Percentiles rank a stretch among this genome's conserved stretches.
Evolutionary conservation across 2,329 filamentous ascomycete genomes (phyloP).

Genomic region (Paraphoma sp.): DNA sequence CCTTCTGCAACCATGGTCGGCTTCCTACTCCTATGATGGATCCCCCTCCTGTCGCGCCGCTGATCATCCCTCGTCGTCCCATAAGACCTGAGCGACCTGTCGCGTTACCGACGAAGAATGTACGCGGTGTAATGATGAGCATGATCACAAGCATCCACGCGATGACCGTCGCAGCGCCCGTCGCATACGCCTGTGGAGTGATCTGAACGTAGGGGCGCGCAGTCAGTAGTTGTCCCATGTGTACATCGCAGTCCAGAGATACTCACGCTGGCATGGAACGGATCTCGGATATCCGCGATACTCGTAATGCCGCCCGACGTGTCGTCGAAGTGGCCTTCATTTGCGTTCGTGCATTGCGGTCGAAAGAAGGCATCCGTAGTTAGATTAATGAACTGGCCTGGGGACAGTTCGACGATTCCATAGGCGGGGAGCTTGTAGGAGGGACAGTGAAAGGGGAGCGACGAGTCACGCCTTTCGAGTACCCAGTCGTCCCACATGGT

Average conservation of each 20-base stretch:
- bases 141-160: constrained; percentile 93
- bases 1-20: constrained; percentile 87
- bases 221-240: too few relatives aligned
- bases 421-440: constrained; percentile 67
- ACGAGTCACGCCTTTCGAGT: constrained; percentile 21
- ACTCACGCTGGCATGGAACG: constrained; percentile 83
- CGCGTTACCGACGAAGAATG: constrained; percentile 82
- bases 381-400: constrained; percentile 65
- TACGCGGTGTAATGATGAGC: constrained; percentile 92
- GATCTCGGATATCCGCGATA: constrained; percentile 75
- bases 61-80: constrained; percentile 82
- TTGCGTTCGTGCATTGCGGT: constrained; percentile 60
- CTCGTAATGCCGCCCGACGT: constrained; percentile 49
- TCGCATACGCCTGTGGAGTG: constrained; percentile 90
- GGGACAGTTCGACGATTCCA: constrained; percentile 62
- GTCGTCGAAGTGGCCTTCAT: constrained; percentile 47
- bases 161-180: constrained; percentile 88
- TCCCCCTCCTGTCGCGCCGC: constrained; percentile 67
- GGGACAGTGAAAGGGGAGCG: constrained; percentile 58
- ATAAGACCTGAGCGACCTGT: constrained; percentile 73
- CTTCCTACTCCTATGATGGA: constrained; percentile 85
- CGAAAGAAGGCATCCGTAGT: constrained; percentile 66
- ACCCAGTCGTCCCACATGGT: constrained; percentile 35
- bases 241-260: too few relatives aligned
- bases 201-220: constrained; percentile 37